These are phyloP conservation scores for Oenanthe sinensis DNA, from an alignment of 129 eudicot genomes.

Conservation along the genomic window DNA sequence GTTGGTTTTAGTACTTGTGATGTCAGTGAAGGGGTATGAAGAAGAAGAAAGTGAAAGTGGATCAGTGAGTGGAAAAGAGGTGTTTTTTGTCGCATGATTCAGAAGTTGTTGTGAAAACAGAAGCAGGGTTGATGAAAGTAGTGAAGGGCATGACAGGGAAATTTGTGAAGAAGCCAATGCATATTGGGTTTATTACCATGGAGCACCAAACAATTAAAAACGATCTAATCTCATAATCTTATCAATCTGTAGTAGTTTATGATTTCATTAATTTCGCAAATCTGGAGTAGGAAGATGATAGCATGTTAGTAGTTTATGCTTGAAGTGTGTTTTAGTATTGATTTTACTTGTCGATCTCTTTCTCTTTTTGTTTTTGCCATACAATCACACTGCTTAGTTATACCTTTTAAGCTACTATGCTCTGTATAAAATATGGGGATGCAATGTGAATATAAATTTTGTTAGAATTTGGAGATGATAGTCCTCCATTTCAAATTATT, in stretches of 20 bases:
- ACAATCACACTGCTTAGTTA: background rate
- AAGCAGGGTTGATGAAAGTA: constrained; percentile 76
- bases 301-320: background rate
- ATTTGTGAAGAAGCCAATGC: constrained; percentile 39
- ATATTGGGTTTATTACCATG: constrained; percentile 82
- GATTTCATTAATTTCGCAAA: background rate
- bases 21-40: constrained; percentile 7
- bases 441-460: too few species aligned
- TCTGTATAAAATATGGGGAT: too few species aligned
- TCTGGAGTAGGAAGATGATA: background rate
- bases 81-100: constrained; percentile 47
- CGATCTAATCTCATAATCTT: background rate
- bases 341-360: background rate
- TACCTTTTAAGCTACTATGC: background rate
- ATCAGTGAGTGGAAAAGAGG: constrained; percentile 11
- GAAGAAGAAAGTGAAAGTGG: constrained; percentile 17
- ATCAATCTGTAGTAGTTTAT: background rate
- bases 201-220: constrained; percentile 25
- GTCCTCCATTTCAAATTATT: too few species aligned
- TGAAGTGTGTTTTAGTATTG: background rate
- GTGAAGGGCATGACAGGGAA: constrained; percentile 43
- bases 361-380: background rate
- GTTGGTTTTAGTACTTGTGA: constrained; percentile 21
- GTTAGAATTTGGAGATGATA: too few species aligned
- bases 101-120: constrained; percentile 47